A percentile compares a stretch with the other conserved stretches of the same genome.
These are phyloP conservation scores for Septoria linicola DNA, from an alignment of 2,329 filamentous ascomycete species.

Conservation along the genomic window DNA sequence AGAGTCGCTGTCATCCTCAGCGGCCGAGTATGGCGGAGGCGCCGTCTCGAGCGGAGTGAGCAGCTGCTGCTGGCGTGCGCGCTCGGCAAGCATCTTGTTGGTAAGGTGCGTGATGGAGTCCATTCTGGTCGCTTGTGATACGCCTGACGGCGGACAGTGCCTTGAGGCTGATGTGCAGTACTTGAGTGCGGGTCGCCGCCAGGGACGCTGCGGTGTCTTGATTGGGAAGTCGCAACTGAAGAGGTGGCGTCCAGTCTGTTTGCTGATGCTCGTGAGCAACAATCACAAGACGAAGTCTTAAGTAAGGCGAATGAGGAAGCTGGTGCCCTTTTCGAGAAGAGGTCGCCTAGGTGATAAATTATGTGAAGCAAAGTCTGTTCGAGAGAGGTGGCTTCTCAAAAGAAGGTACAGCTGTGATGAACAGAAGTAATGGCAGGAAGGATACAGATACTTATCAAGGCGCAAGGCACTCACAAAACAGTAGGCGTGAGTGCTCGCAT, in stretches of 20 bases:
- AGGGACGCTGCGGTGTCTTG: conserved; percentile 13
- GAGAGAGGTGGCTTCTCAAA: conserved; percentile 7
- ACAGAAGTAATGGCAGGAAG: background rate
- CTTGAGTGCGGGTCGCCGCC: background rate
- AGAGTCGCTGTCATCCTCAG: conserved; percentile 28
- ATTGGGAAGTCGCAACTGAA: conserved; percentile 13
- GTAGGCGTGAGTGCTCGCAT: background rate
- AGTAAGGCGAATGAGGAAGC: conserved; percentile 2
- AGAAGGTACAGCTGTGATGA: conserved; percentile 9
- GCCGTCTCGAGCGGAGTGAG: conserved; percentile 14
- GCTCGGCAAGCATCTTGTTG: conserved; percentile 29
- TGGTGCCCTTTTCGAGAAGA: conserved; percentile 11
- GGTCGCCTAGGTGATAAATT: too few relatives aligned
- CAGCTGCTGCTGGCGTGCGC: conserved; percentile 22
- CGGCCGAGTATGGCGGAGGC: conserved; percentile 33
- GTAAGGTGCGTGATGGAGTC: conserved; percentile 28
- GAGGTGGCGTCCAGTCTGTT: conserved; percentile 6
- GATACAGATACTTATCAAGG: conserved; percentile 7
- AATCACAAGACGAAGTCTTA: background rate
- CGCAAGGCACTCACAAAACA: conserved; percentile 2
- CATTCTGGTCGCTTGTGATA: conserved; percentile 15
- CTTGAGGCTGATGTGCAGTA: conserved; percentile 4
- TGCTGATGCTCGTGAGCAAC: conserved; percentile 12
- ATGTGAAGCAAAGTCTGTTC: background rate
- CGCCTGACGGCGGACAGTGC: background rate